Percentiles rank a stretch among this genome's conserved stretches.
These are phyloP conservation scores for Cutaneotrichosporon cutaneum DNA, from an alignment of 1,284 basidiomycete species.

Conservation along the genomic window DNA sequence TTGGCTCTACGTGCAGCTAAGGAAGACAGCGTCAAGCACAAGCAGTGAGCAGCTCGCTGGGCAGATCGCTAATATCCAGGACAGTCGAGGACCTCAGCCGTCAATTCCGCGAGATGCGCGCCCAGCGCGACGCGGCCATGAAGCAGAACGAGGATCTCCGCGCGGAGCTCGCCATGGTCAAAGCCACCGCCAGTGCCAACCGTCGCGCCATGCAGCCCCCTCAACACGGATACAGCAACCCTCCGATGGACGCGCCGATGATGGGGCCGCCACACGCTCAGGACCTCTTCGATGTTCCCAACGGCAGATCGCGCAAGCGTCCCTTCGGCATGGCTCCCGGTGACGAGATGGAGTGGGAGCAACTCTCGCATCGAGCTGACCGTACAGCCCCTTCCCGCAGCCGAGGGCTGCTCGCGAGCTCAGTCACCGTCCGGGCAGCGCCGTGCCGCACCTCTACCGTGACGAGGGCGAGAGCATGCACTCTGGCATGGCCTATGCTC, in stretches of 20 bases:
- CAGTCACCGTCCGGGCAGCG: conserved; percentile 2
- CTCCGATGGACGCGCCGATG: not conserved
- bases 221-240: not conserved
- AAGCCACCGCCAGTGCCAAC: not conserved
- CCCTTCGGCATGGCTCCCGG: not conserved
- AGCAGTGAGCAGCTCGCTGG: not conserved
- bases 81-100: conserved; percentile 3
- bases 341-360: not conserved
- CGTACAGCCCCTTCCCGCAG: not conserved
- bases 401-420: not conserved
- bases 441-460: not conserved
- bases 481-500: not conserved
- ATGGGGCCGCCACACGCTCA: not conserved
- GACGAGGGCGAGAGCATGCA: not conserved
- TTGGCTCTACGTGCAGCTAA: not conserved
- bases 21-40: not conserved
- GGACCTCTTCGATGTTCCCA: not conserved
- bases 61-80: conserved; percentile 2
- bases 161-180: not conserved
- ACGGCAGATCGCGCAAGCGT: not conserved
- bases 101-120: conserved; percentile 7
- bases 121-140: conserved; percentile 1
- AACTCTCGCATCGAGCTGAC: not conserved
- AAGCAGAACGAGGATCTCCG: conserved; percentile 2
- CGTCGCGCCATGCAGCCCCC: not conserved